Base-by-base conservation (phyloP, 176 grass and related monocot genomes). In the Canna indica region DNA sequence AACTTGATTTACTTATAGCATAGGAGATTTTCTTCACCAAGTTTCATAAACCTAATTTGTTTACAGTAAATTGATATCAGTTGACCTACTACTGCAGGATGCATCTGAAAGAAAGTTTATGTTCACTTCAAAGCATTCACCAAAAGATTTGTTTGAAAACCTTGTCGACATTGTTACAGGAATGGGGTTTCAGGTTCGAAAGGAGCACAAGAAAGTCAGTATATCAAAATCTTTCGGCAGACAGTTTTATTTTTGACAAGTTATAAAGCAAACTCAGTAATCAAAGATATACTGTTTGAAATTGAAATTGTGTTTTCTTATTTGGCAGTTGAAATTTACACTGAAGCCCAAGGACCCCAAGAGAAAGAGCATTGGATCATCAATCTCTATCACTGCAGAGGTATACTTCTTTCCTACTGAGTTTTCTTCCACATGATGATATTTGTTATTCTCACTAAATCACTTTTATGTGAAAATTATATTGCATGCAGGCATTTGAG, bases 41-140 rank as follows among this genome's bases (percentile, higher is more conserved):
- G n/a, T n/a, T n/a, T n/a, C n/a, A n/a, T n/a, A n/a, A n/a, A n/a
- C n/a, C n/a, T n/a, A n/a, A n/a, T n/a, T 44, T 44, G 0, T 44
- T 44, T 44, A 36, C 15, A 39, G 33, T 36, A 63, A 17, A 9
- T 38, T 27, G 26, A 70, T 56, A 18, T 31, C 41, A 22, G 65
- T 64, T 15, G 29, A 45, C 22, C 74, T 77, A 36, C 5, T 59
- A 28, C 70, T 81, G 62, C 72, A 99, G 90, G 90, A 99, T 76
- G 80, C 74, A 39, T 90, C 89, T 32, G 89, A 99, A 83, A 99
- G 94, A 69, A 99, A 82, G 59, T 62, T 88, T 50, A 90, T 82
- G 87, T 99, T 99, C 82, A 85, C 84, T 36, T 93, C 90, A 16
- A 83, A 84, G n/a, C 53, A 84, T 78, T 85, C 90, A 58, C 89